Evolutionary conservation across 1,284 basidiomycete species (phyloP).

Genomic region (Ceratobasidium sp.): DNA sequence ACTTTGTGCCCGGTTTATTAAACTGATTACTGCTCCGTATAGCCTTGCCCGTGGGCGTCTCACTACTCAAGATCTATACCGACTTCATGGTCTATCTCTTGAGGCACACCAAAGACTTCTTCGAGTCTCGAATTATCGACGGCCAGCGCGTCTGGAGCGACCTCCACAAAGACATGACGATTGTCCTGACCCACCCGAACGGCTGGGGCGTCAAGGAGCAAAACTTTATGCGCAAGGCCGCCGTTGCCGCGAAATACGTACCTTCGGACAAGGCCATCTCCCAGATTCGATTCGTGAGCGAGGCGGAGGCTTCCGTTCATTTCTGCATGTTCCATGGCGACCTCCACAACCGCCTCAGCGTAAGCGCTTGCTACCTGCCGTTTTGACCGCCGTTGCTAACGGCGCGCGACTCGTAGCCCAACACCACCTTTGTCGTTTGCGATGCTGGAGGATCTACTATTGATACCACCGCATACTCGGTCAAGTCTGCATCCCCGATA

Average conservation of each 20-base stretch:
- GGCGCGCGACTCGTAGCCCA: neutral
- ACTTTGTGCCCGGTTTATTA: too few species aligned
- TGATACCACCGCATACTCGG: constrained; percentile 40
- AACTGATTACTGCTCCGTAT: too few species aligned
- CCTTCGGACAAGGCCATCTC: too few species aligned
- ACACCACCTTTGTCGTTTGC: constrained; percentile 36
- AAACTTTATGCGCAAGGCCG: too few species aligned
- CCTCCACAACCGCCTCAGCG: constrained; percentile 6
- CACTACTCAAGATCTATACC: constrained; percentile 27
- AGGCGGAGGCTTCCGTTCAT: too few species aligned
- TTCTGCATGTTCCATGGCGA: constrained; percentile 37
- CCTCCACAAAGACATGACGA: constrained; percentile 4
- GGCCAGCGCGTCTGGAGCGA: constrained; percentile 26
- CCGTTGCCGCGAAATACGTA: too few species aligned
- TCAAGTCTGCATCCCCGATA: constrained; percentile 21
- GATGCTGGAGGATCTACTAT: constrained; percentile 41
- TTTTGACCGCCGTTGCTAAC: neutral
- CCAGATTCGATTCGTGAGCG: too few species aligned
- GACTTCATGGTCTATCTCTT: constrained; percentile 37
- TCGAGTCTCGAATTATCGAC: constrained; percentile 29
- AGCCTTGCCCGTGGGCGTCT: constrained; percentile 1
- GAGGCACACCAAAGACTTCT: constrained; percentile 30
- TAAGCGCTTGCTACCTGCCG: constrained; percentile 6
- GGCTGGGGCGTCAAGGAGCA: constrained; percentile 36
- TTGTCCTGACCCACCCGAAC: constrained; percentile 37